Evolutionary conservation across 163 green algal genomes (phyloP).

Genomic region (Scenedesmus sp.): DNA sequence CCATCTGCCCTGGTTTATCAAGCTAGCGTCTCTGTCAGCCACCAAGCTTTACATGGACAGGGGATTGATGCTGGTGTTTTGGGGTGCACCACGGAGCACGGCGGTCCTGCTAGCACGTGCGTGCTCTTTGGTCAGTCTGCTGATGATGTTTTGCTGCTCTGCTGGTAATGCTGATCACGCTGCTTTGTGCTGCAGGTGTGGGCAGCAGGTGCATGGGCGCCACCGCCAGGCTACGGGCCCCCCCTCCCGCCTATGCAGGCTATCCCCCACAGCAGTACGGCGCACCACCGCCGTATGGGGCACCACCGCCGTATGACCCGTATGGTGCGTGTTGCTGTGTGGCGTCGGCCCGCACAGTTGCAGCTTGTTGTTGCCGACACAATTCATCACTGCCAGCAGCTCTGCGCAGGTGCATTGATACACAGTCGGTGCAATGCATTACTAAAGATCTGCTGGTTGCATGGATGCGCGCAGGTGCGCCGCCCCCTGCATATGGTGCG

Average conservation of each 20-base stretch:
- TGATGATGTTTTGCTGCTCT: not conserved
- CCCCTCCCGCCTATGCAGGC: constrained; percentile 14
- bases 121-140: too few relatives aligned
- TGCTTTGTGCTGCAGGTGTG: not conserved
- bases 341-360: not conserved
- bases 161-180: not conserved
- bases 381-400: not conserved
- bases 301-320: constrained; percentile 6
- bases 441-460: too few relatives aligned
- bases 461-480: not conserved
- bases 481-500: constrained; percentile 4
- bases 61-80: not conserved
- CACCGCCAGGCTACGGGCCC: constrained; percentile 23
- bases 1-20: too few relatives aligned
- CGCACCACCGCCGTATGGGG: constrained; percentile 13
- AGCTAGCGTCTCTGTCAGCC: too few relatives aligned
- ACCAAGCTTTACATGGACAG: too few relatives aligned
- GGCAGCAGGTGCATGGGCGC: not conserved
- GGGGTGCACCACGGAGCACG: too few relatives aligned
- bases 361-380: not conserved
- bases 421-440: too few relatives aligned
- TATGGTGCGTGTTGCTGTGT: not conserved
- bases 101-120: too few relatives aligned
- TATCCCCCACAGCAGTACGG: constrained; percentile 19
- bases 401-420: too few relatives aligned